Percentiles rank a stretch among this genome's conserved stretches.
Evolutionary conservation across 305 asterid genomes (phyloP).

Genomic region (Solanum aculeatissimum): DNA sequence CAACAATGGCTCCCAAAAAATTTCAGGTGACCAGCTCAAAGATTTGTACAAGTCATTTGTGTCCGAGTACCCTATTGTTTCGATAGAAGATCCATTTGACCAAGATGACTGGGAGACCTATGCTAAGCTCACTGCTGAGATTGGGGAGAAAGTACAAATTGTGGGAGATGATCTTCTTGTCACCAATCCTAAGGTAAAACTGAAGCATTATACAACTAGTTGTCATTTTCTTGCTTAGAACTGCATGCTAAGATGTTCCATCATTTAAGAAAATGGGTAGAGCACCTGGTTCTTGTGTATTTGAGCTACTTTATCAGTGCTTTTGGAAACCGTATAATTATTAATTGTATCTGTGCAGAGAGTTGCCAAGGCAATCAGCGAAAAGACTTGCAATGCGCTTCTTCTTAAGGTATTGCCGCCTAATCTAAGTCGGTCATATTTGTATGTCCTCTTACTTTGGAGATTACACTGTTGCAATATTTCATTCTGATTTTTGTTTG

Average conservation of each 20-base stretch:
- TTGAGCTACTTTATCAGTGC: neutral
- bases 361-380: conserved; percentile 76
- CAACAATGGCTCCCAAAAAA: conserved; percentile 67
- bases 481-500: neutral
- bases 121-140: conserved; percentile 55
- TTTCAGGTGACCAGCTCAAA: conserved; percentile 82
- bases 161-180: conserved; percentile 95
- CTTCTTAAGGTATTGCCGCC: conserved; percentile 26
- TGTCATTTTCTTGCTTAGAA: neutral
- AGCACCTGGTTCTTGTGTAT: neutral
- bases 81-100: neutral
- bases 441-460: neutral
- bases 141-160: conserved; percentile 71
- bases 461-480: neutral
- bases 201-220: neutral
- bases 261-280: neutral
- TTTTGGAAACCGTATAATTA: neutral
- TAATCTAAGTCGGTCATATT: neutral
- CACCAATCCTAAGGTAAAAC: conserved; percentile 76
- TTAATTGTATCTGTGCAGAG: conserved; percentile 34
- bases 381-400: conserved; percentile 73
- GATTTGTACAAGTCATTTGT: conserved; percentile 88
- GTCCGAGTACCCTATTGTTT: conserved; percentile 68
- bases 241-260: neutral
- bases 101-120: conserved; percentile 54